A percentile compares a stretch with the other conserved stretches of the same genome.
phyloP scores from a whole-genome alignment of 495 filamentous ascomycete species.

The Stereocaulon alpinum region DNA sequence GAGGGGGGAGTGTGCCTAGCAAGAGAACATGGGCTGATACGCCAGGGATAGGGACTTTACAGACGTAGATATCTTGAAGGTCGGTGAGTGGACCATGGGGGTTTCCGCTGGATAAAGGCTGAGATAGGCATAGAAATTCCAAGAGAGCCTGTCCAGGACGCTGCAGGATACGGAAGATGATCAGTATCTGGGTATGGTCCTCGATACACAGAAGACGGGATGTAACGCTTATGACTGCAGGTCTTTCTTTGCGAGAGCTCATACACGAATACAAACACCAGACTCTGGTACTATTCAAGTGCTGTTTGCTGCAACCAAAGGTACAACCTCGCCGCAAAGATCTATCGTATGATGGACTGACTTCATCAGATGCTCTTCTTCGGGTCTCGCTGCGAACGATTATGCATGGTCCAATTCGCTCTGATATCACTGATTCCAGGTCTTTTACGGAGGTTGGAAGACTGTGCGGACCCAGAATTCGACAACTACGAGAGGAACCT shows the following conservation, averaged over 20 bases:
- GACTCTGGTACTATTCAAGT: slow-evolving; percentile 89
- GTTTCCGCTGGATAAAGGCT: not conserved
- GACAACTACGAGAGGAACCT: slow-evolving; percentile 70
- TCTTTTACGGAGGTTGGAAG: slow-evolving; percentile 72
- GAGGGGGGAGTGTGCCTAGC: slow-evolving; percentile 42
- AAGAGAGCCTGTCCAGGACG: slow-evolving; percentile 69
- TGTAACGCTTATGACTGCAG: slow-evolving; percentile 31
- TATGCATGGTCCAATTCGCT: slow-evolving; percentile 98
- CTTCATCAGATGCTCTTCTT: slow-evolving; percentile 90
- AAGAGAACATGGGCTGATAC: slow-evolving; percentile 6
- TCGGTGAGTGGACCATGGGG: slow-evolving; percentile 26
- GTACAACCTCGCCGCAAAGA: slow-evolving; percentile 31
- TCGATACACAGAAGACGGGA: not conserved
- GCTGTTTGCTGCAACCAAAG: slow-evolving; percentile 87
- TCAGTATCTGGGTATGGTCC: slow-evolving; percentile 65
- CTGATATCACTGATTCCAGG: slow-evolving; percentile 89
- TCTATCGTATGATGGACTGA: not conserved
- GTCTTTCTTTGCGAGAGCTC: slow-evolving; percentile 78
- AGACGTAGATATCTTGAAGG: slow-evolving; percentile 62
- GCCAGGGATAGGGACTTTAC: slow-evolving; percentile 49
- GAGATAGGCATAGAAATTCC: slow-evolving; percentile 54
- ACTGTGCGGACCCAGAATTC: slow-evolving; percentile 85
- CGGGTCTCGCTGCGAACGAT: slow-evolving; percentile 79
- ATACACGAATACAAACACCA: slow-evolving; percentile 90
- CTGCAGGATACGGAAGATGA: slow-evolving; percentile 60